phyloP scores from a whole-genome alignment of 2,329 filamentous ascomycete species.

The Torrubiellomyces zombiae region DNA sequence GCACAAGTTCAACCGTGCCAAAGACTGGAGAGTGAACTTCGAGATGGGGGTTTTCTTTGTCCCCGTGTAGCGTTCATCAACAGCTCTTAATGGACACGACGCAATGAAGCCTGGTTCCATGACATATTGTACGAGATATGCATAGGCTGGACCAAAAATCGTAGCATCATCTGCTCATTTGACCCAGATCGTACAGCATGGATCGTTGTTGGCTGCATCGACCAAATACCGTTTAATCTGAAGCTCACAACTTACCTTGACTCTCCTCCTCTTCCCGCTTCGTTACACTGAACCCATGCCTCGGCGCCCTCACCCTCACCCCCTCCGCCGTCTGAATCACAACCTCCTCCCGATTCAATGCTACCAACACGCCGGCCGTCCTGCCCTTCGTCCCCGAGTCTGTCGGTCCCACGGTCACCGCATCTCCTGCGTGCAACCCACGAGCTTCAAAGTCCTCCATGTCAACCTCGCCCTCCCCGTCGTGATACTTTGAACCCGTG shows the following conservation, averaged over 20 bases:
- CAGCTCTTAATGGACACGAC: too few species aligned
- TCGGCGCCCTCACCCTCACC: constrained; percentile 43
- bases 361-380: constrained; percentile 39
- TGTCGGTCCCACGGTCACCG: constrained; percentile 42
- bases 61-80: too few species aligned
- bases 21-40: too few species aligned
- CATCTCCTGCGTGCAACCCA: constrained; percentile 31
- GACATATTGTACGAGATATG: too few species aligned
- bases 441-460: constrained; percentile 27
- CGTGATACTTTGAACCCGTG: constrained; percentile 25
- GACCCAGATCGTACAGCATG: too few species aligned
- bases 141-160: too few species aligned
- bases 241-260: constrained; percentile 1
- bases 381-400: constrained; percentile 44
- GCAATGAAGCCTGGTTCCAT: too few species aligned
- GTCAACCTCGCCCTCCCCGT: constrained; percentile 27
- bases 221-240: too few species aligned
- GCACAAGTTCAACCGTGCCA: too few species aligned
- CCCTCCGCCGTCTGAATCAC: constrained; percentile 34
- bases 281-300: constrained; percentile 37
- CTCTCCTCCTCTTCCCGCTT: constrained; percentile 8
- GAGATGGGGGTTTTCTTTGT: too few species aligned
- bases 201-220: too few species aligned
- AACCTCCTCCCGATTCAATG: constrained; percentile 34
- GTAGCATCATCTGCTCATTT: too few species aligned